Evolutionary conservation across 2,329 filamentous ascomycete species (phyloP), one percentile per base, ranked within the genome.

Genomic region (Exophiala bonariae): DNA sequence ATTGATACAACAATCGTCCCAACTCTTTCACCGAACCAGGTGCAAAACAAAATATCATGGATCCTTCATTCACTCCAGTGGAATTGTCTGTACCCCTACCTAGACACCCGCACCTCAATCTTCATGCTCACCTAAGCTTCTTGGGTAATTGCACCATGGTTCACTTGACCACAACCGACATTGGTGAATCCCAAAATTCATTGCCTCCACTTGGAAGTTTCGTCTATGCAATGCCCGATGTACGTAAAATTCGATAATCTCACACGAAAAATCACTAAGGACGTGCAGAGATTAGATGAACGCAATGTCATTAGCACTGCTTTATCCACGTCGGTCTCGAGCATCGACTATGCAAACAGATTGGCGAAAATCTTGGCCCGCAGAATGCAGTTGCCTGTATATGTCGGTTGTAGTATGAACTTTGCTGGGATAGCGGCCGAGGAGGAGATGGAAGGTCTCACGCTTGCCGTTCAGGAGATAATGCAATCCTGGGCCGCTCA

Each of bases 401-500:
- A 96, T 65, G 88, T 97, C 14, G 88, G 88, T 17, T 95, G 88
- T 63, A 96, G 90, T 26, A 82, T 95, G 60, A 89, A 85, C 57
- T 82, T 96, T 54, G 80, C 80, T 11, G 89, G 89, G 8, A 86
- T 89, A 16, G 87, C 83, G 0, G 82, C 92, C 5, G 91, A 96
- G 63, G 93, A 97, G 73, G 92, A 97, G 71, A 91, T 96, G 83
- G 89, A 92, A 63, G 89, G 86, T 0, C 85, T 96, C 59, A 82
- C 80, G 61, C 79, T 78, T 55, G 82, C 95, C 32, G 82, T 91
- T 23, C 79, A 86, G 49, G 80, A 87, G 37, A 79, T 91, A 11
- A 71, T 83, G 63, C 70, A 72, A 19, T 39, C 38, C 33, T 55
- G 52, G 52, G 36, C 28, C 37, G n/a, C n/a, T n/a, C 39, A 22